A percentile compares a stretch with the other conserved stretches of the same genome.
These are phyloP conservation scores for Fusarium ambrosium DNA, from an alignment of 2,329 filamentous ascomycete genomes.

Conservation along the genomic window DNA sequence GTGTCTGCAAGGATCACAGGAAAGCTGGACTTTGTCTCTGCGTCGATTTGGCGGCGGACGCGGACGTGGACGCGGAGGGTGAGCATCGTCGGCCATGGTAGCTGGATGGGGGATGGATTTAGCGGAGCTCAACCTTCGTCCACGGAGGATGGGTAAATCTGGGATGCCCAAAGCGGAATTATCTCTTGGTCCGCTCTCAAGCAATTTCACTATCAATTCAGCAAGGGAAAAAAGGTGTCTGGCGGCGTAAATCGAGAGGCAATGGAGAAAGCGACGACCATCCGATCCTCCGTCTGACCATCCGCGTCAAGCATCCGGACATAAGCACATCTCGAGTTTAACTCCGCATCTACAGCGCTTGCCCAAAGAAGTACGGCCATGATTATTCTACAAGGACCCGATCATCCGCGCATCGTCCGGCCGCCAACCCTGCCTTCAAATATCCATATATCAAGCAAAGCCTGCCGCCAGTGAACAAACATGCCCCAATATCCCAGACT, in stretches of 20 bases:
- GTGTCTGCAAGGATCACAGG: conserved; percentile 26
- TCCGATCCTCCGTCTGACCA: conserved; percentile 24
- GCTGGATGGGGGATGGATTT: no score
- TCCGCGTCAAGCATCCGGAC: conserved; percentile 11
- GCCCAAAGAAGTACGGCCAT: conserved; percentile 19
- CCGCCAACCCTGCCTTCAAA: not conserved
- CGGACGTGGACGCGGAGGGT: conserved; percentile 24
- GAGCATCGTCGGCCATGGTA: conserved; percentile 26
- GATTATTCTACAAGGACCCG: not conserved
- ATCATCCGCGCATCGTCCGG: conserved; percentile 5
- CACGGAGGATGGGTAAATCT: not conserved
- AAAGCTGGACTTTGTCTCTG: conserved; percentile 34
- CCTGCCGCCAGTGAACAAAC: not conserved
- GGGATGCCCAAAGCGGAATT: not conserved
- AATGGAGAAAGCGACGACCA: conserved; percentile 17
- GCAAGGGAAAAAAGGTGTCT: conserved; percentile 5
- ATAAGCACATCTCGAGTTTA: conserved; percentile 17
- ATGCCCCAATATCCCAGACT: not conserved
- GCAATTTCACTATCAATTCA: not conserved
- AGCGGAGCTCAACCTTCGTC: not conserved
- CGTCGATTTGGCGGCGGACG: conserved; percentile 31
- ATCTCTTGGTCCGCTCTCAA: not conserved
- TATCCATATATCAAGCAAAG: conserved; percentile 5
- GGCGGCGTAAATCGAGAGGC: conserved; percentile 7
- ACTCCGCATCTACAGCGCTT: conserved; percentile 17